Evolutionary conservation across 306 rosid species (phyloP).

Genomic region (Vigna radiata): DNA sequence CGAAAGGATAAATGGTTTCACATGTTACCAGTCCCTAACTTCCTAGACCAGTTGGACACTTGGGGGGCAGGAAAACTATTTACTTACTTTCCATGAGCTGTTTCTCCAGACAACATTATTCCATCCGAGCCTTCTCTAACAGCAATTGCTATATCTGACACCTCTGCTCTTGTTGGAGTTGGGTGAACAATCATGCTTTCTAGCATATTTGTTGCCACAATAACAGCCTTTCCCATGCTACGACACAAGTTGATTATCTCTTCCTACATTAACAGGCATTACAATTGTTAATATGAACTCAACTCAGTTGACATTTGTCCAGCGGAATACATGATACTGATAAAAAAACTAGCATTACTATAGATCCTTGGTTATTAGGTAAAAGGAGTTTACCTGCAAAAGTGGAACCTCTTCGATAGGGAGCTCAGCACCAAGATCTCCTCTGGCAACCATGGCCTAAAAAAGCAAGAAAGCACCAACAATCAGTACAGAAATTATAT

Average conservation of each 20-base stretch:
- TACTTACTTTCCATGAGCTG: slow-evolving; percentile 99
- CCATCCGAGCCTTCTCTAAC: slow-evolving; percentile 99
- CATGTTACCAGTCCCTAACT: not conserved
- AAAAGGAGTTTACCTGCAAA: slow-evolving; percentile 50
- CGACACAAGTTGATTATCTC: slow-evolving; percentile 90
- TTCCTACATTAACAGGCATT: slow-evolving; percentile 60
- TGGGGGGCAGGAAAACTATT: not conserved
- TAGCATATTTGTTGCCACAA: slow-evolving; percentile 97
- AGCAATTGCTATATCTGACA: slow-evolving; percentile 97
- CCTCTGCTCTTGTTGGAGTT: slow-evolving; percentile 98
- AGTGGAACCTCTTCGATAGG: slow-evolving; percentile 67
- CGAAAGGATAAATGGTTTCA: not conserved
- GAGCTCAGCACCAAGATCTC: slow-evolving; percentile 68
- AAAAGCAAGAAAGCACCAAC: slow-evolving; percentile 21
- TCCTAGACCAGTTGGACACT: not conserved
- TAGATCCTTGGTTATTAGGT: not conserved
- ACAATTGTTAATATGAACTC: slow-evolving; percentile 37
- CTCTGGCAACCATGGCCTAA: slow-evolving; percentile 70
- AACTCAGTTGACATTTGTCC: slow-evolving; percentile 7
- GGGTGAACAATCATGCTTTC: slow-evolving; percentile 99
- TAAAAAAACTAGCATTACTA: not conserved
- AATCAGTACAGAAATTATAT: not conserved
- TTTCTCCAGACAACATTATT: slow-evolving; percentile 97
- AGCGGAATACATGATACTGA: slow-evolving; percentile 2
- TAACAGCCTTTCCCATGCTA: slow-evolving; percentile 99